A percentile compares a stretch with the other conserved stretches of the same genome.
phyloP scores from a whole-genome alignment of 352 stramenopile genomes.

The Pythium dissimile region DNA sequence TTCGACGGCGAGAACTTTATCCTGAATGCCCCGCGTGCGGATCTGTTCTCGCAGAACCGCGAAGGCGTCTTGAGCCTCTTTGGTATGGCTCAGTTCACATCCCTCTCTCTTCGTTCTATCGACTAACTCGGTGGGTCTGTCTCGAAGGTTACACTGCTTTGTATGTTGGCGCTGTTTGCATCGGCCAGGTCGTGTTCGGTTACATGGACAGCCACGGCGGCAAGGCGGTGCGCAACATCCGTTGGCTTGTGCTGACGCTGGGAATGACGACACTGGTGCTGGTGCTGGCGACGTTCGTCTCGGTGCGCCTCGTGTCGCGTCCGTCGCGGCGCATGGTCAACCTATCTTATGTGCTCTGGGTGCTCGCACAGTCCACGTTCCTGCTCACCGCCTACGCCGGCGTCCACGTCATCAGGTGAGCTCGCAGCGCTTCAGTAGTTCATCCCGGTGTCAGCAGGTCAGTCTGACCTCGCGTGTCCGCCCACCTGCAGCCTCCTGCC shows the following conservation, averaged over 20 bases:
- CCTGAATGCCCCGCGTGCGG: conserved; percentile 55
- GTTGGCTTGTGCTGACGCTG: conserved; percentile 54
- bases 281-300: conserved; percentile 51
- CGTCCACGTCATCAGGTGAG: conserved; percentile 64
- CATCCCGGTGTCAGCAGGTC: too few relatives aligned
- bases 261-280: conserved; percentile 38
- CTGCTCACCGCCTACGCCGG: conserved; percentile 52
- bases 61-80: conserved; percentile 93
- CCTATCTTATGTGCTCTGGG: conserved; percentile 76
- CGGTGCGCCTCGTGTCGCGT: conserved; percentile 43
- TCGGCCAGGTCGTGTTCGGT: conserved; percentile 62
- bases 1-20: conserved; percentile 78
- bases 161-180: conserved; percentile 74
- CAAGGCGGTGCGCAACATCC: conserved; percentile 60
- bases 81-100: too few relatives aligned
- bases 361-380: conserved; percentile 58
- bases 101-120: too few relatives aligned
- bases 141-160: conserved; percentile 87
- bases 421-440: not conserved
- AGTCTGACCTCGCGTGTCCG: not conserved
- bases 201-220: conserved; percentile 56
- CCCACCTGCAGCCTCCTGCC: conserved; percentile 59
- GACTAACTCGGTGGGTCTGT: not conserved
- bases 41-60: conserved; percentile 91
- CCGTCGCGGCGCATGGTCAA: conserved; percentile 83